Evolutionary conservation across 495 filamentous ascomycete genomes (phyloP).

Genomic region (Astrothelium macrocarpum): DNA sequence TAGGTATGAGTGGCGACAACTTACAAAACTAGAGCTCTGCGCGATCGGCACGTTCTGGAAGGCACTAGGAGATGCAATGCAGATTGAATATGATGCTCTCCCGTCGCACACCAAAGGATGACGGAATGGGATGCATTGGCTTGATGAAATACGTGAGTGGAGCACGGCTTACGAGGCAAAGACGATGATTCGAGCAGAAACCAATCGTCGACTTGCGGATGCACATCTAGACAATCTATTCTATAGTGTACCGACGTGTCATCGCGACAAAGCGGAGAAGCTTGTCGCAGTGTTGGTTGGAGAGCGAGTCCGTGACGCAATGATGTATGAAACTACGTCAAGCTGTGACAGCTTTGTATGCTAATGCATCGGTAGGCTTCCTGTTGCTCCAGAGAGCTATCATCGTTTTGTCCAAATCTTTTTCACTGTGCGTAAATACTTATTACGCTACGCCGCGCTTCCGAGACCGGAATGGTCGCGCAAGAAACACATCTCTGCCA

Average conservation of each 20-base stretch:
- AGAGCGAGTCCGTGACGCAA: slow-evolving; percentile 5
- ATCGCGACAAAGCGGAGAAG: not conserved
- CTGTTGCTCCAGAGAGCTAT: not conserved
- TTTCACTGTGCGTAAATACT: not conserved
- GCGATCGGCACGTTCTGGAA: slow-evolving; percentile 37
- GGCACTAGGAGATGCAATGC: slow-evolving; percentile 32
- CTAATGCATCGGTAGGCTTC: not conserved
- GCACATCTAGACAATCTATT: slow-evolving; percentile 4
- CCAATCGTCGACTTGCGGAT: slow-evolving; percentile 1
- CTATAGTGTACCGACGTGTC: not conserved
- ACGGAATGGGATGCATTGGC: slow-evolving; percentile 11
- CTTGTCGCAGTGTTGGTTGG: slow-evolving; percentile 1
- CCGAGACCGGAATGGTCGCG: slow-evolving; percentile 1
- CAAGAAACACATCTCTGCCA: not conserved
- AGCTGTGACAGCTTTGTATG: not conserved
- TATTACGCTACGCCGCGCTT: slow-evolving; percentile 7
- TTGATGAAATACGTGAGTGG: slow-evolving; percentile 4
- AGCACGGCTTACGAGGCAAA: slow-evolving; percentile 5
- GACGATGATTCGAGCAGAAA: slow-evolving; percentile 2
- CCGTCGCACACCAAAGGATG: not conserved
- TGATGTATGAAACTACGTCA: not conserved
- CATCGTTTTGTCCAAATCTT: not conserved
- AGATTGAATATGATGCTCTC: slow-evolving; percentile 1
- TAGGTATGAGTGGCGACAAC: slow-evolving; percentile 36
- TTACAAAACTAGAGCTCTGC: slow-evolving; percentile 33